A percentile compares a stretch with the other conserved stretches of the same genome.
phyloP scores from a whole-genome alignment of 441 rosid species.

The Gossypium trilobum region DNA sequence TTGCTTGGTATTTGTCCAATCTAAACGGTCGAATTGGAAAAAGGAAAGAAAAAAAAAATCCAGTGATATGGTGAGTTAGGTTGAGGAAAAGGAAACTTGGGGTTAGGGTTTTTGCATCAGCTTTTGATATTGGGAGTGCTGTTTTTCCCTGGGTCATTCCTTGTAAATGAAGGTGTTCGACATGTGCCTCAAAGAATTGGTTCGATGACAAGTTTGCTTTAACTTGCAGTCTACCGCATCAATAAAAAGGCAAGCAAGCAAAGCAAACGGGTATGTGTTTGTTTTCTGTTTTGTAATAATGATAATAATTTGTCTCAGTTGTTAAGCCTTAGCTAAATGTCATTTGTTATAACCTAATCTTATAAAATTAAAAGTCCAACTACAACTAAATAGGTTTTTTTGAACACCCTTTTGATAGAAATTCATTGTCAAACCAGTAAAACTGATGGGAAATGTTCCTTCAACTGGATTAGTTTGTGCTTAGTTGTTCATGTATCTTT shows the following conservation, averaged over 20 bases:
- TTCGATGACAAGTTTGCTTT: slow-evolving; percentile 33
- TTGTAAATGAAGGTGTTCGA: slow-evolving; percentile 30
- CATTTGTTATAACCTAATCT: background rate
- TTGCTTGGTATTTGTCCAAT: slow-evolving; percentile 25
- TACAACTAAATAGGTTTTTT: background rate
- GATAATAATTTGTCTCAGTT: background rate
- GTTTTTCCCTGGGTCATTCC: slow-evolving; percentile 17
- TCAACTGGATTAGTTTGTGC: background rate
- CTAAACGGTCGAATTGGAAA: slow-evolving; percentile 39
- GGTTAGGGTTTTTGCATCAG: slow-evolving; percentile 28
- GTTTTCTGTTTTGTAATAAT: background rate
- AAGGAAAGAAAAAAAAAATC: slow-evolving; percentile 25
- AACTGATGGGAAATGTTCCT: slow-evolving; percentile 13
- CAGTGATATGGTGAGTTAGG: slow-evolving; percentile 37
- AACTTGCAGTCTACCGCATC: slow-evolving; percentile 40
- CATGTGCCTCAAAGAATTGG: slow-evolving; percentile 17
- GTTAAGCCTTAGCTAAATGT: background rate
- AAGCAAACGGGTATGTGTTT: background rate
- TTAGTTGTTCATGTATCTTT: background rate
- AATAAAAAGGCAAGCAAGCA: slow-evolving; percentile 15
- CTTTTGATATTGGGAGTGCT: background rate
- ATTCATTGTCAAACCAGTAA: background rate
- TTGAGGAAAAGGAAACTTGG: slow-evolving; percentile 38
- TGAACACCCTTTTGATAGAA: background rate
- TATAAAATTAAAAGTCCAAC: background rate